Percentiles rank a stretch among this genome's conserved stretches.
Conservation (phyloP, 345 rosid species). For the Citrus sp. region DNA sequence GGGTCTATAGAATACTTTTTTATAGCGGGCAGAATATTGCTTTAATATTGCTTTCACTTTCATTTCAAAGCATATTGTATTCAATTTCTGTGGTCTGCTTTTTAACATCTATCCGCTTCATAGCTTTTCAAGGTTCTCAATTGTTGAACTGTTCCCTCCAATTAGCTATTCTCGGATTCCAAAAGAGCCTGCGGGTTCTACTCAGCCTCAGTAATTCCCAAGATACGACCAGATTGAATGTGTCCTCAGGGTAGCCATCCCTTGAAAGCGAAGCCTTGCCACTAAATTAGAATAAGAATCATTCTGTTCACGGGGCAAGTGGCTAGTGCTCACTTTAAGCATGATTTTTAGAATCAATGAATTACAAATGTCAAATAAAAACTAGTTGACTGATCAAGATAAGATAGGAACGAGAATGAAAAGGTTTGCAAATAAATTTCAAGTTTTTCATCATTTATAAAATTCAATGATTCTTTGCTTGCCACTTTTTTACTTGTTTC, state of each 20-base stretch:
- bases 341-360: background rate
- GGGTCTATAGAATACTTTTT: background rate
- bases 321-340: background rate
- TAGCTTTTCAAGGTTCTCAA: constrained; percentile 22
- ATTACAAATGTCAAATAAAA: background rate
- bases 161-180: constrained; percentile 12
- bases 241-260: background rate
- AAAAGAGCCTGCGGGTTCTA: background rate
- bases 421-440: background rate
- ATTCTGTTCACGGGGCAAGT: background rate
- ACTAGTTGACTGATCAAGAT: background rate
- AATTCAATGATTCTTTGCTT: constrained; percentile 11
- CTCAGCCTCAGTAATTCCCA: background rate
- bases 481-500: constrained; percentile 4
- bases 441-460: background rate
- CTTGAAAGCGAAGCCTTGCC: constrained; percentile 3
- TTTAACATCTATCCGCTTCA: constrained; percentile 4
- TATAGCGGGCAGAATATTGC: background rate
- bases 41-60: background rate
- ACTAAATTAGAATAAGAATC: background rate
- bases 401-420: background rate
- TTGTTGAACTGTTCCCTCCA: background rate
- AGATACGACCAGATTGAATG: background rate
- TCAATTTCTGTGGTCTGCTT: constrained; percentile 5
- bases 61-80: background rate